These are phyloP conservation scores for Arthrobotrys pseudoclavata DNA, from an alignment of 2,329 filamentous ascomycete species.

Conservation along the genomic window DNA sequence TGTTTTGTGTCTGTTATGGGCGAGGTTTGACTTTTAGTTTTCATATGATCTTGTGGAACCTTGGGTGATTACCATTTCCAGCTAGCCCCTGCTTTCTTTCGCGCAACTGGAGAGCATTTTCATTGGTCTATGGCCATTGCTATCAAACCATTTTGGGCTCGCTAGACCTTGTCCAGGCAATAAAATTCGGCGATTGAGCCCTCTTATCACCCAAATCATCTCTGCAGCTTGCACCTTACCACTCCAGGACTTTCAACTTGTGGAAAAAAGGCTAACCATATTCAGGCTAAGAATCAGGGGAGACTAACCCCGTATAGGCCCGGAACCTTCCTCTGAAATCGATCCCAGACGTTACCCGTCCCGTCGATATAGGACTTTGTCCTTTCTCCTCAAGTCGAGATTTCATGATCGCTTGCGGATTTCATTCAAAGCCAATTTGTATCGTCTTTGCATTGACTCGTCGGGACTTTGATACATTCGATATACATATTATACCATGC, in stretches of 20 bases:
- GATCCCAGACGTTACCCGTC: conserved; percentile 26
- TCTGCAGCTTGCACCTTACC: conserved; percentile 30
- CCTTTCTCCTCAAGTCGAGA: conserved; percentile 1
- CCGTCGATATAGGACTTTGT: conserved; percentile 25
- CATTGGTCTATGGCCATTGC: conserved; percentile 20
- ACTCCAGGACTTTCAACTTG: conserved; percentile 51
- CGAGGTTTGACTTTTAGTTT: not conserved
- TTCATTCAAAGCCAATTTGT: not conserved
- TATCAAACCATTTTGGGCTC: conserved; percentile 11
- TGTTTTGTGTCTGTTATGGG: conserved; percentile 21
- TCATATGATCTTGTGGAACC: conserved; percentile 52
- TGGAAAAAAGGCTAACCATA: conserved; percentile 31
- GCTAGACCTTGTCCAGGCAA: conserved; percentile 29
- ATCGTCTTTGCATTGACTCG: not conserved
- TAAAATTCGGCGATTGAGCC: conserved; percentile 53
- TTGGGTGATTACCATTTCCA: conserved; percentile 1
- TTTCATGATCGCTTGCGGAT: conserved; percentile 16
- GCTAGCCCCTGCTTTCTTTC: conserved; percentile 15
- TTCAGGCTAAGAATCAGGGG: not conserved
- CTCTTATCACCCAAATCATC: conserved; percentile 35
- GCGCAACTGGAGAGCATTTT: conserved; percentile 36
- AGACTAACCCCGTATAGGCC: conserved; percentile 13
- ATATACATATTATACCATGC: not conserved
- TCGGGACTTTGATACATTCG: conserved; percentile 10
- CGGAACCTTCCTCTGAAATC: conserved; percentile 38